Evolutionary conservation across 1,284 basidiomycete species (phyloP).

Genomic region (Cryptococcus sp.): DNA sequence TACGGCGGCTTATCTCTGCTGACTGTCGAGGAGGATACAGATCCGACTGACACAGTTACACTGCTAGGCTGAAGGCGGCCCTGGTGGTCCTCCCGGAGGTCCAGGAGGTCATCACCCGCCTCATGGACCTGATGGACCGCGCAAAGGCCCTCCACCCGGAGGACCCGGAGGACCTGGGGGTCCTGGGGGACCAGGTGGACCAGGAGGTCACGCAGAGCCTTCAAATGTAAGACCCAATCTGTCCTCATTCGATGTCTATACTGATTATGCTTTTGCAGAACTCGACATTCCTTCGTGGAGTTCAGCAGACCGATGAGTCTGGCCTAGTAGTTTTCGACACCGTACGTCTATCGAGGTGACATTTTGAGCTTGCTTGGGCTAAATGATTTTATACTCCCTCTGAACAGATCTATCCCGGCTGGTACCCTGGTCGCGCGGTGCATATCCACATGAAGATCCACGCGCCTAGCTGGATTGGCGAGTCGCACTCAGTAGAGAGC

Average conservation of each 20-base stretch:
- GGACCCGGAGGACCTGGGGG: slow-evolving; percentile 12
- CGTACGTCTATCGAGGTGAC: slow-evolving; percentile 2
- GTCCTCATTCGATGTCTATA: background rate
- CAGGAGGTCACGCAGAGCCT: slow-evolving; percentile 8
- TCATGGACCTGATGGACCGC: slow-evolving; percentile 9
- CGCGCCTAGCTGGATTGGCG: slow-evolving; percentile 11
- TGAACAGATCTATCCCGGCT: slow-evolving; percentile 26
- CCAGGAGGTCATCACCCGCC: slow-evolving; percentile 1
- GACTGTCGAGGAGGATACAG: no score
- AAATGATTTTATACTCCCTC: background rate
- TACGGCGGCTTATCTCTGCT: no score
- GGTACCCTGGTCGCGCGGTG: slow-evolving; percentile 28
- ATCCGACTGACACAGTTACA: no score
- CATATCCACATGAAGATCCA: slow-evolving; percentile 33
- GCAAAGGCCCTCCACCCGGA: slow-evolving; percentile 4
- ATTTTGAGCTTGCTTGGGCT: background rate
- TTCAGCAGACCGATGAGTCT: slow-evolving; percentile 21
- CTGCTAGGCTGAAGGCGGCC: background rate
- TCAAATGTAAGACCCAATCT: slow-evolving; percentile 6
- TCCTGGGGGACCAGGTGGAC: slow-evolving; percentile 14
- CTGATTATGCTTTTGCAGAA: slow-evolving; percentile 18
- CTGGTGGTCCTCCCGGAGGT: slow-evolving; percentile 1
- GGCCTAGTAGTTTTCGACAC: slow-evolving; percentile 24
- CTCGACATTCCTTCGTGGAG: slow-evolving; percentile 27
- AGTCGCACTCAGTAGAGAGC: background rate